These are phyloP conservation scores for Cyclospora cayetanensis DNA, from an alignment of 169 alveolate genomes.

Conservation along the genomic window DNA sequence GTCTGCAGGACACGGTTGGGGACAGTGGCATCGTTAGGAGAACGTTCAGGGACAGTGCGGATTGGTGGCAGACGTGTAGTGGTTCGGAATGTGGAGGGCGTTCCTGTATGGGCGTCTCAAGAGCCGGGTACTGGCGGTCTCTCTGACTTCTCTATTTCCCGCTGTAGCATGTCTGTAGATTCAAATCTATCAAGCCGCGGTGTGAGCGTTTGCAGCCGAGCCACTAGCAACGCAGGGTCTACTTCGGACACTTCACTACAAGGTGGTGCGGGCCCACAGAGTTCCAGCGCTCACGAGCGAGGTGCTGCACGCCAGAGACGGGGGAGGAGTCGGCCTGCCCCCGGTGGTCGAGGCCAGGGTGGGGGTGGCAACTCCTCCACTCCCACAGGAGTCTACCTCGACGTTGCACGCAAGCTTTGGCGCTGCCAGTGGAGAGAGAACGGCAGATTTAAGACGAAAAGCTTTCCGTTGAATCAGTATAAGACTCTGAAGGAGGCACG, in stretches of 20 bases:
- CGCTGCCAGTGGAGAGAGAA: constrained; percentile 92
- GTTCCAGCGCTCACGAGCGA: constrained; percentile 49
- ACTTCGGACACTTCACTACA: constrained; percentile 44
- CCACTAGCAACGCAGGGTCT: constrained; percentile 65
- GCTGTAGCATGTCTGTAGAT: constrained; percentile 60
- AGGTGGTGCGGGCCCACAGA: constrained; percentile 56
- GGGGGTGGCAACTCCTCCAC: constrained; percentile 73
- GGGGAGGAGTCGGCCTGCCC: constrained; percentile 50
- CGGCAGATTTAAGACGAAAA: constrained; percentile 89
- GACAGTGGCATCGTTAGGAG: constrained; percentile 8
- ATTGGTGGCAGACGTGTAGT: constrained; percentile 60
- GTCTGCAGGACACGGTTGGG: no score
- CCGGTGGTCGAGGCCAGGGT: constrained; percentile 28
- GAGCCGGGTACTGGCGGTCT: constrained; percentile 55
- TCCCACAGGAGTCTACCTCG: constrained; percentile 91
- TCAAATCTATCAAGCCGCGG: constrained; percentile 55
- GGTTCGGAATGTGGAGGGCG: constrained; percentile 43
- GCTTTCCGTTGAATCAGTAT: constrained; percentile 85
- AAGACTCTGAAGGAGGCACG: constrained; percentile 88
- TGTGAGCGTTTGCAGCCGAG: constrained; percentile 60
- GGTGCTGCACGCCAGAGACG: constrained; percentile 61
- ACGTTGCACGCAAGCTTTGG: constrained; percentile 89
- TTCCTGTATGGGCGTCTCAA: constrained; percentile 58
- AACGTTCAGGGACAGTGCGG: constrained; percentile 24
- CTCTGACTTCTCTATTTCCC: constrained; percentile 51